These are phyloP conservation scores for Rhizopogon vinicolor DNA, from an alignment of 768 basidiomycete genomes.

Conservation along the genomic window DNA sequence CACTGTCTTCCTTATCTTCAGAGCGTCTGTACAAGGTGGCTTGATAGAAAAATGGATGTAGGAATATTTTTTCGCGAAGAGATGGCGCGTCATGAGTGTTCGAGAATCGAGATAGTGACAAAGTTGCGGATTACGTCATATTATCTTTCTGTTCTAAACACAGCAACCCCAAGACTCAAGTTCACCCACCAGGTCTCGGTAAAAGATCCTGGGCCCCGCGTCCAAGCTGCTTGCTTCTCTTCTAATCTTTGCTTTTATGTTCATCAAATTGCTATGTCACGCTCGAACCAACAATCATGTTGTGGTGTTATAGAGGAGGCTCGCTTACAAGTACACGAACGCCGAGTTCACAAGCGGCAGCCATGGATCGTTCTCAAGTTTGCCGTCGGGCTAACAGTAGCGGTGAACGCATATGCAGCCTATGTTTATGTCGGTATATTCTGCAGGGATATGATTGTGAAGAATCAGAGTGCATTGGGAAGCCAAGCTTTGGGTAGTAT, in stretches of 20 bases:
- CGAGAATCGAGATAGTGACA: too few relatives aligned
- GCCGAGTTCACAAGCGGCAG: slow-evolving; percentile 44
- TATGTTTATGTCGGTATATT: slow-evolving; percentile 80
- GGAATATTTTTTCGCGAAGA: background rate
- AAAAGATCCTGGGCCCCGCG: background rate
- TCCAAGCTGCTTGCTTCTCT: background rate
- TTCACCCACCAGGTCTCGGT: background rate
- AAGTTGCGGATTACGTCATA: background rate
- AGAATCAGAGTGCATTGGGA: slow-evolving; percentile 37
- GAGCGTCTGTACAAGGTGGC: slow-evolving; percentile 25
- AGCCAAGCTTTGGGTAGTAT: slow-evolving; percentile 59
- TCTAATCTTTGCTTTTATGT: background rate
- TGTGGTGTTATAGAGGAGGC: slow-evolving; percentile 56
- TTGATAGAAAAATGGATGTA: background rate
- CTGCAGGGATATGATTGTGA: slow-evolving; percentile 65
- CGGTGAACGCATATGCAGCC: slow-evolving; percentile 55
- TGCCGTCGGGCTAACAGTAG: slow-evolving; percentile 43
- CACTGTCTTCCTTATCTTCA: slow-evolving; percentile 48
- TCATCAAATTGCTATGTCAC: slow-evolving; percentile 1
- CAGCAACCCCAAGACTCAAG: background rate
- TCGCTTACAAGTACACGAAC: slow-evolving; percentile 30
- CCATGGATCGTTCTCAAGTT: slow-evolving; percentile 76
- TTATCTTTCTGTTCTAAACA: too few relatives aligned
- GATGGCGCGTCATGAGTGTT: background rate
- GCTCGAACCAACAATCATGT: slow-evolving; percentile 15